phyloP scores from a whole-genome alignment of 2,329 filamentous ascomycete species.

The Chrysosporium queenslandicum region DNA sequence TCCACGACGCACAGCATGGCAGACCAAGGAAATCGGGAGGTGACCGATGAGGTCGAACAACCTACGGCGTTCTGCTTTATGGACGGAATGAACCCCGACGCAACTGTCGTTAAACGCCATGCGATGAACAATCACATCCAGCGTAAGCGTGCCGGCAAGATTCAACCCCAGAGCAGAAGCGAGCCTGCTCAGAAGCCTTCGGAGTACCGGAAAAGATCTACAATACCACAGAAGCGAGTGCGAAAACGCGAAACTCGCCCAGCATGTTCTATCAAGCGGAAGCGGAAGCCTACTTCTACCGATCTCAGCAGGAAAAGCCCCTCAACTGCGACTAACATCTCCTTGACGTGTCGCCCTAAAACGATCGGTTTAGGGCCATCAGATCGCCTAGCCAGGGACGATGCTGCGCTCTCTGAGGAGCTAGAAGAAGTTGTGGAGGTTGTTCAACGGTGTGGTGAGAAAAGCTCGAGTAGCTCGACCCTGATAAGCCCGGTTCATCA shows the following conservation, averaged over 20 bases:
- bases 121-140: conserved; percentile 38
- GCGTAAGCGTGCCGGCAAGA: conserved; percentile 22
- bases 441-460: background rate
- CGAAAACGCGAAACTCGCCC: background rate
- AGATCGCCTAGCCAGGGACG: no score
- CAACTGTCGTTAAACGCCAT: conserved; percentile 36
- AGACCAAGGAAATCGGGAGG: background rate
- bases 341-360: background rate
- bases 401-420: background rate
- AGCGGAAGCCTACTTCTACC: background rate
- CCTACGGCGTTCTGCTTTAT: conserved; percentile 26
- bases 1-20: background rate
- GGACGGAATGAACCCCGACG: conserved; percentile 29
- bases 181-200: background rate
- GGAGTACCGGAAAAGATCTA: background rate
- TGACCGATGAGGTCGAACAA: background rate
- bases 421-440: background rate
- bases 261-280: background rate
- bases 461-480: background rate
- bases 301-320: background rate
- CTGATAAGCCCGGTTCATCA: background rate
- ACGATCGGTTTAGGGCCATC: background rate
- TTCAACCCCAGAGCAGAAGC: conserved; percentile 9
- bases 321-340: background rate
- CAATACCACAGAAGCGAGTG: background rate